phyloP scores from a whole-genome alignment of 495 filamentous ascomycete genomes.

The Aspergillus campestris region DNA sequence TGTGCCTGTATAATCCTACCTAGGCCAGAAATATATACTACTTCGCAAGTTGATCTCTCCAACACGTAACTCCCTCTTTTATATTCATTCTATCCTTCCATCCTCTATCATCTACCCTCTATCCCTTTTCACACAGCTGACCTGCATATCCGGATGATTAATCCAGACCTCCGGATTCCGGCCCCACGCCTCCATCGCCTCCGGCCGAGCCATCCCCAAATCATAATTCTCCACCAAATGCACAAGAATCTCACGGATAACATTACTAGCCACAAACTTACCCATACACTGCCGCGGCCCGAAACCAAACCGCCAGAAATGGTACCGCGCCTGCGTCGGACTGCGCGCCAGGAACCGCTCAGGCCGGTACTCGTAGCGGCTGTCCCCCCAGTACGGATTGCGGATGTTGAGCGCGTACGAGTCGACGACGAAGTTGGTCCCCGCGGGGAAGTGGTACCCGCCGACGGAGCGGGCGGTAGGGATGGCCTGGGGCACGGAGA shows the following conservation, averaged over 20 bases:
- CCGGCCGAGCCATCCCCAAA: not conserved
- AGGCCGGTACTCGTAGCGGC: slow-evolving; percentile 16
- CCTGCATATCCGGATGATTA: slow-evolving; percentile 1
- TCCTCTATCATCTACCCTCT: no score
- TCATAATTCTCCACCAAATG: slow-evolving; percentile 9
- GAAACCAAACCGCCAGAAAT: slow-evolving; percentile 26
- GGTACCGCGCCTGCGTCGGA: slow-evolving; percentile 13
- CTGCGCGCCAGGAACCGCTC: slow-evolving; percentile 11
- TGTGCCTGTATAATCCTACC: no score
- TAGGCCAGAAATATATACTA: no score
- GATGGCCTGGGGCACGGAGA: slow-evolving; percentile 26
- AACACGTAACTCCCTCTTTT: no score
- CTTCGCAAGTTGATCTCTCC: no score
- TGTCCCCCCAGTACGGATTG: slow-evolving; percentile 27
- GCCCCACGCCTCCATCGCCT: slow-evolving; percentile 1
- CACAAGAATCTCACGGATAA: slow-evolving; percentile 14
- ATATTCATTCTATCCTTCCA: no score
- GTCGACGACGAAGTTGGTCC: slow-evolving; percentile 31
- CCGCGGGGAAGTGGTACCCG: slow-evolving; percentile 17
- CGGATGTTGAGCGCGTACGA: slow-evolving; percentile 27
- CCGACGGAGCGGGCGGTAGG: slow-evolving; percentile 21
- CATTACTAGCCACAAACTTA: slow-evolving; percentile 16
- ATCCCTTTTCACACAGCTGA: not conserved
- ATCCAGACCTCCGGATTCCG: slow-evolving; percentile 9
- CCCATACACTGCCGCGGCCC: slow-evolving; percentile 26